Conservation (phyloP, 805 yeast genomes). For the Ogataea trehaloabstinens region DNA sequence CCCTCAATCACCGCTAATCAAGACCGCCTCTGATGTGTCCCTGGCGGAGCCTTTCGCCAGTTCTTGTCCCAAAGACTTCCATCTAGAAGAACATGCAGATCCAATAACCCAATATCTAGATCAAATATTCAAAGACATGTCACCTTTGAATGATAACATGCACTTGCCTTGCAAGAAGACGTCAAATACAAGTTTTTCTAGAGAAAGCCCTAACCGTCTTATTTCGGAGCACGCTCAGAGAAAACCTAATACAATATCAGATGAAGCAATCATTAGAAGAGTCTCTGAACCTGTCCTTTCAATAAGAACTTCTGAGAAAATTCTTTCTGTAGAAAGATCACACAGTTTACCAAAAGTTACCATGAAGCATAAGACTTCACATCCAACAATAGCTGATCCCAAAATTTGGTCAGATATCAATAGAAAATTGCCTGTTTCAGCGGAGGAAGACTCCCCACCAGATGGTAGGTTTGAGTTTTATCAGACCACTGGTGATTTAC, state of each 20-base stretch:
- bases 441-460: constrained; percentile 16
- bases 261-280: too few relatives aligned
- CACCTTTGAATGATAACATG: not conserved
- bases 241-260: too few relatives aligned
- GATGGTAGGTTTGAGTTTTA: constrained; percentile 8
- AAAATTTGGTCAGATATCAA: constrained; percentile 15
- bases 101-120: constrained; percentile 1
- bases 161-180: too few relatives aligned
- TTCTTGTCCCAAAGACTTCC: not conserved
- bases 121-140: constrained; percentile 3
- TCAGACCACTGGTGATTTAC: constrained; percentile 11
- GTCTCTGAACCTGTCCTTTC: constrained; percentile 13
- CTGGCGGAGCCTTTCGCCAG: not conserved
- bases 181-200: too few relatives aligned
- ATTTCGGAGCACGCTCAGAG: too few relatives aligned
- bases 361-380: constrained; percentile 12
- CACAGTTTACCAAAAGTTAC: constrained; percentile 17
- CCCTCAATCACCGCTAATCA: not conserved
- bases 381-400: constrained; percentile 9
- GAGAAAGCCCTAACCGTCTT: too few relatives aligned
- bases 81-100: constrained; percentile 1
- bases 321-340: not conserved
- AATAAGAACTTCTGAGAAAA: not conserved
- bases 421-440: constrained; percentile 8
- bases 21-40: not conserved